Conservation (phyloP, 2,329 filamentous ascomycete species). For the Podosphaera xanthii region DNA sequence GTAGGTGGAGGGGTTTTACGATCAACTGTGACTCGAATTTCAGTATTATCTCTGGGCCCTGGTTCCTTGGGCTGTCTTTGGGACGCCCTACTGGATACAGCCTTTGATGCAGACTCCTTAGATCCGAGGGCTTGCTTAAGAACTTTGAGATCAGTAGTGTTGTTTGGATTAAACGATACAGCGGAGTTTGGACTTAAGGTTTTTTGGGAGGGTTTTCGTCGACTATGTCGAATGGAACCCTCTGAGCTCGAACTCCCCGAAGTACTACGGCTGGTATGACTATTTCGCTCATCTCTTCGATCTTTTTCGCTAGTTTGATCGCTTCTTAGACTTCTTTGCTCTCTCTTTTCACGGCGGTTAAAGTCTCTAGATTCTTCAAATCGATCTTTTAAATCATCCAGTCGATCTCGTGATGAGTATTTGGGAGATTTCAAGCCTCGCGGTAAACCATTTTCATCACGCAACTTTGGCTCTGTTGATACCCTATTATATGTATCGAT, state of each 20-base stretch:
- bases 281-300: conserved; percentile 5
- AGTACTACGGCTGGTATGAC: conserved; percentile 6
- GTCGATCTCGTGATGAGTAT: conserved; percentile 2
- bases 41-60: conserved; percentile 8
- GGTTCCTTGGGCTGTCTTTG: conserved; percentile 8
- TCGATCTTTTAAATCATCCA: not conserved
- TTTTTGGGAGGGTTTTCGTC: conserved; percentile 6
- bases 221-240: conserved; percentile 5
- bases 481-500: conserved; percentile 8
- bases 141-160: conserved; percentile 16
- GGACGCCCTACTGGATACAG: conserved; percentile 5
- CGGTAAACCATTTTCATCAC: conserved; percentile 8
- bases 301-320: conserved; percentile 6
- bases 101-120: conserved; percentile 7
- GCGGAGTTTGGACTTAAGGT: conserved; percentile 4
- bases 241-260: conserved; percentile 12
- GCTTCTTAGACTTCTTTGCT: conserved; percentile 19
- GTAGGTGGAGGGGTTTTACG: conserved; percentile 7
- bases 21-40: conserved; percentile 6
- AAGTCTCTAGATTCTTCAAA: conserved; percentile 4
- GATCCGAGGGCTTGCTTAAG: conserved; percentile 14
- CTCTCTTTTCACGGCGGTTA: conserved; percentile 23
- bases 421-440: not conserved
- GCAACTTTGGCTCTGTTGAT: conserved; percentile 7
- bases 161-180: conserved; percentile 15